Base-by-base conservation (phyloP, 2,329 filamentous ascomycete species). In the Alternaria postmessia region DNA sequence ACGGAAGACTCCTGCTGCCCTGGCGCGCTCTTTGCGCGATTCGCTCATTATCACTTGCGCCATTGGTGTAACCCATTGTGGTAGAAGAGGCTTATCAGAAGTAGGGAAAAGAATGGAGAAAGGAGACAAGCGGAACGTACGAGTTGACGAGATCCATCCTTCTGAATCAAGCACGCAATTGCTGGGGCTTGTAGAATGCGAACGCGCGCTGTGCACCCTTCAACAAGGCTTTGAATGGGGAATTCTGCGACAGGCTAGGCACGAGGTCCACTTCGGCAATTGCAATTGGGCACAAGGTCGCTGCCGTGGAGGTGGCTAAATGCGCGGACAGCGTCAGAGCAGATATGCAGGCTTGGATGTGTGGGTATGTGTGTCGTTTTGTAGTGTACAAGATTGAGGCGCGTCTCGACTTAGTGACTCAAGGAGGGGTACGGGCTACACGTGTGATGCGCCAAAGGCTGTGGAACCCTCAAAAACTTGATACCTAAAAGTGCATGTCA, bases 91-190 rank as follows among this genome's bases (percentile, higher is more conserved):
- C 18, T 43, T 54, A 46, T 30, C 42, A 44, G 41, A 51, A 26
- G 38, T 57, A 34, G 12, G 34, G 28, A 52, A 51, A 41, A 61
- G 48, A 57, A 57, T 48, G 18, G 59, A 51, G 55, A 51, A 60
- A 41, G 38, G 54, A 58, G 53, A 42, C 14, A 42, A 43, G 32
- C 30, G 34, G 46, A 47, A 75, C 78, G 51, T 75, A 80, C 78
- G 77, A 78, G 63, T 78, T 79, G 65, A 79, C 77, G 36, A 80
- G 70, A 76, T 80, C 77, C 78, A 80, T 80, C 32, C 55, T 68
- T 71, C 54, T 72, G 70, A 68, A 69, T 39, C 57, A 61, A 65
- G 64, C 63, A 66, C 66, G 66, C 66, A 69, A 70, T 70, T 47
- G 32, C 65, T 57, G 57, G 61, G 68, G 59, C 61, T 64, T 61